Conservation (phyloP, 768 basidiomycete genomes). For the Amanita muscaria region DNA sequence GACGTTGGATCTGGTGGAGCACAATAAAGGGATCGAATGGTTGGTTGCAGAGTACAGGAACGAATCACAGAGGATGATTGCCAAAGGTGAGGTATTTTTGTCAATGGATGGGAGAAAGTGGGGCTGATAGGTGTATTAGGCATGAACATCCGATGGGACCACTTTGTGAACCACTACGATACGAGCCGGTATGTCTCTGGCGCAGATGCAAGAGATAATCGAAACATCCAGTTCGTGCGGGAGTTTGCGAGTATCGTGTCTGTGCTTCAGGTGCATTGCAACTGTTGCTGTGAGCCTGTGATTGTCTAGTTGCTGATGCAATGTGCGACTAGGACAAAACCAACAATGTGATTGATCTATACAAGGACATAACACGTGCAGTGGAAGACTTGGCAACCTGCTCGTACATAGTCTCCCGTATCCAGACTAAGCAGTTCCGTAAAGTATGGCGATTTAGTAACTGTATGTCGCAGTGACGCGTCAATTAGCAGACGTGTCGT, state of each 20-base stretch:
- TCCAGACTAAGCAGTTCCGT: too few relatives aligned
- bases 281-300: too few relatives aligned
- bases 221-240: conserved; percentile 89
- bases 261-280: conserved; percentile 60
- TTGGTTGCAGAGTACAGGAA: conserved; percentile 92
- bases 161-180: conserved; percentile 93
- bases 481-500: too few relatives aligned
- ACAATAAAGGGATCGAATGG: conserved; percentile 87
- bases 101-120: not conserved
- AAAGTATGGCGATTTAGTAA: too few relatives aligned
- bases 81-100: conserved; percentile 53
- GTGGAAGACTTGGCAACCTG: conserved; percentile 88
- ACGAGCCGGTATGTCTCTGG: conserved; percentile 63
- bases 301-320: conserved; percentile 9
- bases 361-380: conserved; percentile 74
- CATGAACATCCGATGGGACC: conserved; percentile 94
- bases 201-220: conserved; percentile 72
- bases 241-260: conserved; percentile 94
- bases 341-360: conserved; percentile 85
- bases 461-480: too few relatives aligned
- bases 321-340: conserved; percentile 70
- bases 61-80: conserved; percentile 89
- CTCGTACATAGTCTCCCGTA: too few relatives aligned
- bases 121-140: conserved; percentile 35
- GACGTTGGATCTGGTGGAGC: conserved; percentile 85